phyloP scores from a whole-genome alignment of 345 rosid genomes.

The Diplotaxis tenuifolia region DNA sequence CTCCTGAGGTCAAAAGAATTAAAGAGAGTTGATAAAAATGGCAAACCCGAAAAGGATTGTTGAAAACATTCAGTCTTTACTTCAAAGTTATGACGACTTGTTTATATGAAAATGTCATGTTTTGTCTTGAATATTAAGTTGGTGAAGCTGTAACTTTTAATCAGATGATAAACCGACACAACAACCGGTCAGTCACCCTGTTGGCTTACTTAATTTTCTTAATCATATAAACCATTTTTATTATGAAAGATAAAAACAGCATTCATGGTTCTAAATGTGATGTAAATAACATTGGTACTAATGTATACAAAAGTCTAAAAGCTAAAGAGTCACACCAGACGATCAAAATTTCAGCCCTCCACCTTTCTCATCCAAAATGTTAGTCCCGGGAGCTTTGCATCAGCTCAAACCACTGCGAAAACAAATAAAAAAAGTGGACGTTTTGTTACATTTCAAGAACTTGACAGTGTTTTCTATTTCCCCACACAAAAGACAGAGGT shows the following conservation, averaged over 20 bases:
- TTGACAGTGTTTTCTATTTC: not conserved
- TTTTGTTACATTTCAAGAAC: not conserved
- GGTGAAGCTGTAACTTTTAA: not conserved
- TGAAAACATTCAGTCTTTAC: not conserved
- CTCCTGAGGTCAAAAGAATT: not conserved
- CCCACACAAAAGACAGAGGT: not conserved
- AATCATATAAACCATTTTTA: not conserved
- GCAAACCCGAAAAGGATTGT: not conserved
- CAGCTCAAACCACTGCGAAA: constrained; percentile 89
- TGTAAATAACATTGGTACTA: not conserved
- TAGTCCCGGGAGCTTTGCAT: constrained; percentile 71
- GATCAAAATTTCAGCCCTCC: not conserved
- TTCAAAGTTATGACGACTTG: not conserved
- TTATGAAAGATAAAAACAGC: not conserved
- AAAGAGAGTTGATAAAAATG: constrained; percentile 1
- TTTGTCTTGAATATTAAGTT: not conserved
- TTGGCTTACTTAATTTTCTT: not conserved
- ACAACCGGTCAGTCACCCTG: not conserved
- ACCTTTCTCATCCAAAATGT: constrained; percentile 1
- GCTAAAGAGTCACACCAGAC: not conserved
- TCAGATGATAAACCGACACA: not conserved
- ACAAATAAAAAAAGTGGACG: not conserved
- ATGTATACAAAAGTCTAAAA: constrained; percentile 8
- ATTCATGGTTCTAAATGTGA: not conserved
- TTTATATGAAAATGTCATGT: not conserved